Conservation (phyloP, 2,329 filamentous ascomycete genomes). For the Ceratocystis cacaofunesta region DNA sequence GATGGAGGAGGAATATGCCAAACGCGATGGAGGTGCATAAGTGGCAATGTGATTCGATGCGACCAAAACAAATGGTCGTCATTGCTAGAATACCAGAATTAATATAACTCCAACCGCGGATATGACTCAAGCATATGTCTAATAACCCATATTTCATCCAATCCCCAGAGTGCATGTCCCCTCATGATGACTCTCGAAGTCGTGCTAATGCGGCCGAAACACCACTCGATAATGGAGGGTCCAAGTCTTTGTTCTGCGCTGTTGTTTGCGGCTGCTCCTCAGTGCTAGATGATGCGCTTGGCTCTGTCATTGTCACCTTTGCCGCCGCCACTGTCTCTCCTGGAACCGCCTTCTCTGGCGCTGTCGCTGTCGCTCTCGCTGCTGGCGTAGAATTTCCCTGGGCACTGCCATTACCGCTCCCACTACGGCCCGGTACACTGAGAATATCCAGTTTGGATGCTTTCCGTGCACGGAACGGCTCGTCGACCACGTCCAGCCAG, state of each 20-base stretch:
- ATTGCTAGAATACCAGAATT: neutral
- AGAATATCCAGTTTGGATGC: conserved; percentile 37
- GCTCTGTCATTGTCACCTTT: neutral
- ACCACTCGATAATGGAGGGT: conserved; percentile 36
- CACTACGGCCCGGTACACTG: conserved; percentile 4
- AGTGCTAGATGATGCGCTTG: neutral
- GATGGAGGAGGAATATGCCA: conserved; percentile 43
- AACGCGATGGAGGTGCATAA: conserved; percentile 37
- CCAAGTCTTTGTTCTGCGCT: conserved; percentile 20
- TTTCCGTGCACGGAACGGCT: conserved; percentile 67
- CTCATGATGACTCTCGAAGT: conserved; percentile 29
- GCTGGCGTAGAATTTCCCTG: neutral
- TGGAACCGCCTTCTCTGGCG: neutral
- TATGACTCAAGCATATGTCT: neutral
- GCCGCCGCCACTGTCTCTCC: neutral
- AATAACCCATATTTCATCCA: neutral
- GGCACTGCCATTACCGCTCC: neutral
- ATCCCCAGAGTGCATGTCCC: neutral
- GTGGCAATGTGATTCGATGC: neutral
- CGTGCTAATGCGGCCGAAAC: conserved; percentile 47
- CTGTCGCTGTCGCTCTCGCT: neutral
- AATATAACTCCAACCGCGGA: neutral
- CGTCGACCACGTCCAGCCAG: conserved; percentile 68
- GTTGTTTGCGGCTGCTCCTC: conserved; percentile 24
- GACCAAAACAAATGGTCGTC: too few relatives aligned